phyloP scores from a whole-genome alignment of 228 moss, liverwort and hornwort genomes.

The Sphagnum fallax region DNA sequence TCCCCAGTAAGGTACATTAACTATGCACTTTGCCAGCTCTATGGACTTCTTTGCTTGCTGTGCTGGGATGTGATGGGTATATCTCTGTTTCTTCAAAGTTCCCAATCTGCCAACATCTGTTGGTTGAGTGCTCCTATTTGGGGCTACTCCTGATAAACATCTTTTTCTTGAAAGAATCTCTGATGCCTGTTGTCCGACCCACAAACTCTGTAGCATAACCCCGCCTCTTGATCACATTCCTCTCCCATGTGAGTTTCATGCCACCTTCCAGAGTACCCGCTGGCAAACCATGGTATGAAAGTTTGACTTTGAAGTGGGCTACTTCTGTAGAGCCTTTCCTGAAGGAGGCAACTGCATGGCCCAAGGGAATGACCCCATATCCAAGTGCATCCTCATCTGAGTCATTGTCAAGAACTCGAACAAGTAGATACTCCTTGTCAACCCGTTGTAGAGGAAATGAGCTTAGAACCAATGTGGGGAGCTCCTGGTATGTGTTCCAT shows the following conservation, averaged over 20 bases:
- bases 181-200: slow-evolving; percentile 38
- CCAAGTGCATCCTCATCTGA: slow-evolving; percentile 94
- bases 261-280: slow-evolving; percentile 90
- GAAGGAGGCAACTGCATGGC: slow-evolving; percentile 61
- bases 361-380: slow-evolving; percentile 76
- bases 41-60: too few species aligned
- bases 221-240: slow-evolving; percentile 44
- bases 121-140: slow-evolving; percentile 2
- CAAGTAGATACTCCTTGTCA: slow-evolving; percentile 74
- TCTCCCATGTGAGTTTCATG: slow-evolving; percentile 83
- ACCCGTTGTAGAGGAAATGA: slow-evolving; percentile 83
- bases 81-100: neutral
- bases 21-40: too few species aligned
- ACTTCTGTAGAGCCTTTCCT: slow-evolving; percentile 64
- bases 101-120: neutral
- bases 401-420: slow-evolving; percentile 83
- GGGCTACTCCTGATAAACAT: slow-evolving; percentile 39
- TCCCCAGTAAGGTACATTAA: too few species aligned
- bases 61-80: too few species aligned
- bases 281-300: slow-evolving; percentile 82
- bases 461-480: slow-evolving; percentile 82
- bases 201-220: slow-evolving; percentile 29
- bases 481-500: slow-evolving; percentile 92
- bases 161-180: slow-evolving; percentile 48
- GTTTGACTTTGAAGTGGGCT: slow-evolving; percentile 75